Evolutionary conservation across 108 stramenopile genomes (phyloP), one percentile per base, ranked within the genome.

Genomic region (Pseudonitzschia multiseries): DNA sequence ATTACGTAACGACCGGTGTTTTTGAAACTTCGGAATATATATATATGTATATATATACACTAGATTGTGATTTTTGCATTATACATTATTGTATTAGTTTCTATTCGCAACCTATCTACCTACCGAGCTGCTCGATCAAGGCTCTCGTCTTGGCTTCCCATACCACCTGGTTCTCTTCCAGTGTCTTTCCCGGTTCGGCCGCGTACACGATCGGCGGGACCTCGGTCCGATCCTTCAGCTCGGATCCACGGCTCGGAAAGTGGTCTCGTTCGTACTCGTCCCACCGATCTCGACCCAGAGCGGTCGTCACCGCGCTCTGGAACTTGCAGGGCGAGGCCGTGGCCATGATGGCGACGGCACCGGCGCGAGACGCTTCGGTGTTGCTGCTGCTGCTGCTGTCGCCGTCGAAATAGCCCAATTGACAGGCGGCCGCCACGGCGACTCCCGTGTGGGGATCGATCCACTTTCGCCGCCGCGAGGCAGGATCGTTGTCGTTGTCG

Each of bases 271-370:
- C 74, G 69, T 84, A 91, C 22, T 63, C 67, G 13, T 79, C 43
- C 92, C 94, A 93, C 17, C 66, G 70, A 3, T 78, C 82, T 56
- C 69, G 56, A 21, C 92, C 92, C 50, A 93, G 41, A 1, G 91
- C 90, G 8, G 48, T 64, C 0, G 82, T 87, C 46, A 94, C 70
- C 18, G 82, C 80, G 28, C 85, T 81, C 76, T 92, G 70, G 74
- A 94, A 96, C 71, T 96, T 96, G 54, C 90, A 93, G 17, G 95
- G 90, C 20, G 86, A 83, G 0, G 95, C 95, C 13, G 95, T 96
- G 24, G 93, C 87, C 65, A 96, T 74, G 27, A 95, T 61, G 15
- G 78, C 89, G 18, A 85, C 75, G 10, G 86, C 71, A 41, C 33
- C 32, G 22, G n/a, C n/a, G n/a, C n/a, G n/a, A n/a, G n/a, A n/a